A percentile compares a stretch with the other conserved stretches of the same genome.
Conservation (phyloP, 1,139 yeast species). For the Sugiyamaella japonica region DNA sequence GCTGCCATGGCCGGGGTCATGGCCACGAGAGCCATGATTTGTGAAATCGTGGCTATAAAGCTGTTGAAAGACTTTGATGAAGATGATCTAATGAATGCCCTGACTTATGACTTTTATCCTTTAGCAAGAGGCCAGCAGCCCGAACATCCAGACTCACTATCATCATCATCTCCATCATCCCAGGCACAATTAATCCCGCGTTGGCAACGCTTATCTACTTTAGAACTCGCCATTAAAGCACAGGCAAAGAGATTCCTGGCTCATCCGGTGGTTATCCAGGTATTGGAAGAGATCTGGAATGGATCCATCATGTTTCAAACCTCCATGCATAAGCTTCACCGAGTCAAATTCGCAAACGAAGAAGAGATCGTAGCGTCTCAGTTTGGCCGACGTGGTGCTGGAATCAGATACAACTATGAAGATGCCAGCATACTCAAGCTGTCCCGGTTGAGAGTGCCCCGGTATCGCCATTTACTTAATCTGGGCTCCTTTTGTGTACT, state of each 20-base stretch:
- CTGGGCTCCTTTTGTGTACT: conserved; percentile 44
- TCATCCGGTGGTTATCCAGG: conserved; percentile 55
- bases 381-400: conserved; percentile 42
- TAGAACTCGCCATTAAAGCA: conserved; percentile 56
- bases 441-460: conserved; percentile 42
- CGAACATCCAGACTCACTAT: neutral
- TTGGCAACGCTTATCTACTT: conserved; percentile 52
- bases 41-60: conserved; percentile 57
- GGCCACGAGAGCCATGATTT: conserved; percentile 53
- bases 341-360: conserved; percentile 34
- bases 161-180: neutral
- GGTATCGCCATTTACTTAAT: conserved; percentile 44
- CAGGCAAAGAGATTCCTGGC: conserved; percentile 57
- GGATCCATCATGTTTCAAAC: conserved; percentile 50
- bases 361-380: conserved; percentile 33
- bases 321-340: conserved; percentile 42
- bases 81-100: conserved; percentile 46
- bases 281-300: conserved; percentile 55
- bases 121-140: conserved; percentile 37
- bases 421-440: conserved; percentile 42
- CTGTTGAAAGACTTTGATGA: conserved; percentile 53
- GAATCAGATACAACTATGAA: conserved; percentile 41
- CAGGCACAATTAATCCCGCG: conserved; percentile 39
- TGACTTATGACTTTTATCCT: conserved; percentile 45
- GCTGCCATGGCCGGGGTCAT: conserved; percentile 52